These are phyloP conservation scores for Linnemannia schmuckeri DNA, from an alignment of 192 early-diverging fungal genomes.

Conservation along the genomic window DNA sequence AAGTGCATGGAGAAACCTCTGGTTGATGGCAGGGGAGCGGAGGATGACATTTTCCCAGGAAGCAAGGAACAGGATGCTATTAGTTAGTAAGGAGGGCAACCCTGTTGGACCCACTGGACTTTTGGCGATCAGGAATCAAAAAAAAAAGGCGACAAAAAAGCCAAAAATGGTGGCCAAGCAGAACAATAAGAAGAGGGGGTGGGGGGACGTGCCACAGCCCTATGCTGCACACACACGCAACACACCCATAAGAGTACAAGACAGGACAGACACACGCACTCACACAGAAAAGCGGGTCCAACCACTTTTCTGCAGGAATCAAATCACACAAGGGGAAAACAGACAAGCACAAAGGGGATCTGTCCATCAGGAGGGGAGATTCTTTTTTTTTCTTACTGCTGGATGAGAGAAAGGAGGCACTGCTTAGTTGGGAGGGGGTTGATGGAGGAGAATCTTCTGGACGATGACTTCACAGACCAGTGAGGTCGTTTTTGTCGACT, in stretches of 20 bases:
- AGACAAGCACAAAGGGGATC: not conserved
- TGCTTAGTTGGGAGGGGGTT: not conserved
- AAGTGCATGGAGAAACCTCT: not conserved
- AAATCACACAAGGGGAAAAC: not conserved
- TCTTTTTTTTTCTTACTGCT: not conserved
- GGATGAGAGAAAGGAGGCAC: not conserved
- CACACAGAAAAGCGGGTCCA: not conserved
- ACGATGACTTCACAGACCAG: not conserved
- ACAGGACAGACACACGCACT: not conserved
- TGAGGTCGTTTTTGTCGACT: not conserved
- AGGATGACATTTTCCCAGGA: not conserved
- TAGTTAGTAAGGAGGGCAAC: not conserved
- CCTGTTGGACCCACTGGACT: slow-evolving; percentile 36
- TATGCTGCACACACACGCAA: not conserved
- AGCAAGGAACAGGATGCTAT: not conserved
- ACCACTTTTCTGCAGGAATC: not conserved
- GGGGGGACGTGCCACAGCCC: slow-evolving; percentile 23
- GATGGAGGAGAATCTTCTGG: not conserved
- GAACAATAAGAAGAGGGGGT: slow-evolving; percentile 2
- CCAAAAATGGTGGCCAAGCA: slow-evolving; percentile 26
- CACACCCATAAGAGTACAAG: too few species aligned
- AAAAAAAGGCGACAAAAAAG: slow-evolving; percentile 2
- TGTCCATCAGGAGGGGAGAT: not conserved
- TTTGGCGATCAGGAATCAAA: slow-evolving; percentile 28
- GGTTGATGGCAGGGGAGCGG: not conserved